These are phyloP conservation scores for Dalbergia cochinchinensis DNA, from an alignment of 306 rosid genomes.

Conservation along the genomic window DNA sequence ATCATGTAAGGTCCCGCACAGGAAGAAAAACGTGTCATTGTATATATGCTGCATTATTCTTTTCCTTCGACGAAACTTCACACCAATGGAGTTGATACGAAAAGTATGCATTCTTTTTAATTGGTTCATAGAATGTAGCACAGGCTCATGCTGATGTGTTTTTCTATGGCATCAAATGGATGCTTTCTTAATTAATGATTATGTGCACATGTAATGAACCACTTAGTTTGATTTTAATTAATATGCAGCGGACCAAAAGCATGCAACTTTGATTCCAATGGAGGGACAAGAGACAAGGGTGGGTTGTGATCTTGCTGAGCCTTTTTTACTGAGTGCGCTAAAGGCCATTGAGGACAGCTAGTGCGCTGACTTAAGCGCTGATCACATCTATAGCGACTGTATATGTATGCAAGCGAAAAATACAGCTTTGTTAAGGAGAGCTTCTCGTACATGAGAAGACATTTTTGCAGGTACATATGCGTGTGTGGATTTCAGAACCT, in stretches of 20 bases:
- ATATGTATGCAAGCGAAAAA: not conserved
- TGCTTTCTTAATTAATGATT: slow-evolving; percentile 41
- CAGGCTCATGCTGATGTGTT: slow-evolving; percentile 3
- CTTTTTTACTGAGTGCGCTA: not conserved
- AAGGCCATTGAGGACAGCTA: slow-evolving; percentile 27
- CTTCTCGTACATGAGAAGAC: too few species aligned
- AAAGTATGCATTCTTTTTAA: slow-evolving; percentile 14
- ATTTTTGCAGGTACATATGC: too few species aligned
- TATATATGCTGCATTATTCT: slow-evolving; percentile 1
- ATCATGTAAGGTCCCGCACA: slow-evolving; percentile 17
- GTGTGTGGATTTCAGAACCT: not conserved
- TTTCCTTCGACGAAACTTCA: slow-evolving; percentile 13
- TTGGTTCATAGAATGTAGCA: slow-evolving; percentile 50
- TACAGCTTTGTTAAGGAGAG: too few species aligned
- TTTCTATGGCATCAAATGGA: slow-evolving; percentile 24
- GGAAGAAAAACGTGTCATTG: slow-evolving; percentile 47
- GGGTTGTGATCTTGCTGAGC: not conserved
- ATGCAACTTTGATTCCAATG: slow-evolving; percentile 26
- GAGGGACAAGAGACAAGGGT: slow-evolving; percentile 1
- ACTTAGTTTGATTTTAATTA: slow-evolving; percentile 36
- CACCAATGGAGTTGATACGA: slow-evolving; percentile 32
- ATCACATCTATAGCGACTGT: not conserved
- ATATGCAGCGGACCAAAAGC: not conserved
- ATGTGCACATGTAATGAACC: slow-evolving; percentile 40
- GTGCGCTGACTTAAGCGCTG: slow-evolving; percentile 56